Evolutionary conservation across 2,329 filamentous ascomycete species (phyloP).

Genomic region (Clonostachys byssicola): DNA sequence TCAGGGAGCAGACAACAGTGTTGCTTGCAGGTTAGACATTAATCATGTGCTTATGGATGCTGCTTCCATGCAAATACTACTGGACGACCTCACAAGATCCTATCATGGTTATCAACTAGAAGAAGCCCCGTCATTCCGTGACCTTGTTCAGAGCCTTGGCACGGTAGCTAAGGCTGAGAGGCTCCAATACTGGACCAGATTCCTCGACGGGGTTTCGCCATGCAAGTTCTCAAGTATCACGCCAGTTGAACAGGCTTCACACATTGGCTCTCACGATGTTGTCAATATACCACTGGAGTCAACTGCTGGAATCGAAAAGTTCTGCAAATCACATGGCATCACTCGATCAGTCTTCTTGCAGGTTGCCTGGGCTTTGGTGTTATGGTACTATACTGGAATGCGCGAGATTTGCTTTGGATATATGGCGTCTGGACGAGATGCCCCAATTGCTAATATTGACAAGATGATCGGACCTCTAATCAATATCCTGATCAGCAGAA

Average conservation of each 20-base stretch:
- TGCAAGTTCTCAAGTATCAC: conserved; percentile 1
- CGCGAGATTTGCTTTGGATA: conserved; percentile 49
- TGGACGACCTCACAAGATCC: conserved; percentile 18
- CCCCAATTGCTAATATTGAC: conserved; percentile 39
- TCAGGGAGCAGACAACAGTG: conserved; percentile 3
- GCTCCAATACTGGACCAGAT: conserved; percentile 11
- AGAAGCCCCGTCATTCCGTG: conserved; percentile 6
- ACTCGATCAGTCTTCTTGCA: conserved; percentile 47
- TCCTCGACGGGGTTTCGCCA: background rate
- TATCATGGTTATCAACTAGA: conserved; percentile 10
- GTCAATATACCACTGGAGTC: conserved; percentile 5
- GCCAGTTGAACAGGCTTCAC: background rate
- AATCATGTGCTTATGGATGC: conserved; percentile 28
- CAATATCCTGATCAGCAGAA: conserved; percentile 48
- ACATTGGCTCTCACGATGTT: background rate
- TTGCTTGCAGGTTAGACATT: conserved; percentile 22
- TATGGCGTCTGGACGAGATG: conserved; percentile 48
- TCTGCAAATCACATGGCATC: conserved; percentile 17
- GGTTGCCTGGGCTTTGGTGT: conserved; percentile 44
- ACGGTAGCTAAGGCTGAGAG: conserved; percentile 3
- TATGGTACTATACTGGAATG: conserved; percentile 39
- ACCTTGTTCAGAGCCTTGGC: conserved; percentile 9
- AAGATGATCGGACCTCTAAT: conserved; percentile 47
- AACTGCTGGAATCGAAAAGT: background rate
- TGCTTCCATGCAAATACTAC: conserved; percentile 17